Percentiles rank a stretch among this genome's conserved stretches.
phyloP scores from a whole-genome alignment of 371 early-diverging fungal genomes.

The Mortierella polycephala region DNA sequence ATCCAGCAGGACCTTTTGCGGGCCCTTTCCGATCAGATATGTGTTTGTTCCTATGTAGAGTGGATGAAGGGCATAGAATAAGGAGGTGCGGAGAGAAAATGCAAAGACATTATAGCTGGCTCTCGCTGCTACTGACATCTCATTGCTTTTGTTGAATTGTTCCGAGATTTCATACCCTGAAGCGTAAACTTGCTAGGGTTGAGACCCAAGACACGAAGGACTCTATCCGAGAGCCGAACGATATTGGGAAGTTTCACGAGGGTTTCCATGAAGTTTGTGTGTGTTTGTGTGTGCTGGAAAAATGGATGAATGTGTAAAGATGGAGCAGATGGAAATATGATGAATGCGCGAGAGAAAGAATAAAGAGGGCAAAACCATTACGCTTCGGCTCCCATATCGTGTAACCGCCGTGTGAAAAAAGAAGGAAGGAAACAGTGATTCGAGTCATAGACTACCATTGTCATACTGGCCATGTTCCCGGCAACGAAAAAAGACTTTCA shows the following conservation, averaged over 20 bases:
- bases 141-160: not conserved
- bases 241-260: conserved; percentile 56
- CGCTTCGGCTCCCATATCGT: too few relatives aligned
- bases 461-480: too few relatives aligned
- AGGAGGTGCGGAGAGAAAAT: not conserved
- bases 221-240: conserved; percentile 60
- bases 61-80: not conserved
- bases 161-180: conserved; percentile 62
- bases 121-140: not conserved
- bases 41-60: conserved; percentile 81
- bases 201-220: conserved; percentile 71
- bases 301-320: not conserved
- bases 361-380: not conserved
- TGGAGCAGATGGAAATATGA: too few relatives aligned
- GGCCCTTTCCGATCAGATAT: conserved; percentile 85
- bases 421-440: too few relatives aligned
- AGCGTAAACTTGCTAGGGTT: conserved; percentile 83
- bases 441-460: too few relatives aligned
- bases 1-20: conserved; percentile 78
- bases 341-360: too few relatives aligned
- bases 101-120: not conserved
- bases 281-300: not conserved
- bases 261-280: conserved; percentile 23
- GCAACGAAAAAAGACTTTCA: too few relatives aligned
- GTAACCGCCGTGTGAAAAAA: too few relatives aligned